Base-by-base conservation (phyloP, 768 basidiomycete species). In the Crepidotus variabilis region DNA sequence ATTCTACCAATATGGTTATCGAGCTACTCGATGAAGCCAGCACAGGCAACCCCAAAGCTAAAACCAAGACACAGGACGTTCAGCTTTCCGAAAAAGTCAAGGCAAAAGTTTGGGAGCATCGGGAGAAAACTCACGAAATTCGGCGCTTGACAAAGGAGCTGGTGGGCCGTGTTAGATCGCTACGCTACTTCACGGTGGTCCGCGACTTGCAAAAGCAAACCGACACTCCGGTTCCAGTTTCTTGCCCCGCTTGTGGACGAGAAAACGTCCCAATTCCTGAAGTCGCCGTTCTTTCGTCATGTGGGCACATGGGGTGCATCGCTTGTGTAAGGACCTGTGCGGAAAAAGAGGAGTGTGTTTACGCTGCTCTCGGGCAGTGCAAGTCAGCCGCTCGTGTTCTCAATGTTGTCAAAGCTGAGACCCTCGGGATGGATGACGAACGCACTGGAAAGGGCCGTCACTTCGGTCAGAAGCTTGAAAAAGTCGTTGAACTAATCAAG, bases 181-280 rank as follows among this genome's bases (percentile, higher is more conserved):
- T 92, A 34, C 90, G 94, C 46, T 97, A 93, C 74, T 97, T 98
- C 75, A 90, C 83, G 6, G 88, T 90, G 52, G 92, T 97, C 43
- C 88, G 92, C 45, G 90, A 94, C 63, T 77, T 95, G 45, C 94
- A 97, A 68, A 87, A 83, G 65, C 86, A 90, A 63, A 75, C 77
- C 23, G 85, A 85, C 28, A 72, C 71, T 10, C 84, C 86, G 8
- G 78, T 83, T 16, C 71, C 74, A 24, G 76, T 89, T 36, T 70
- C 78, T 8, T 93, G 92, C 60, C 85, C 87, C 4, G 68, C 69
- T 36, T 94, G 91, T 62, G 73, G 73, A 24, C 76, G 78, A 48
- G 72, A 80, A 48, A 73, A 74, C 55, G 70, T 90, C 35, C 83
- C 83, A 1, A 77, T 87, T 60, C 73, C 77, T 9, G 88, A 94